phyloP scores from a whole-genome alignment of 2,329 filamentous ascomycete genomes.

The Pseudogymnoascus sp. region DNA sequence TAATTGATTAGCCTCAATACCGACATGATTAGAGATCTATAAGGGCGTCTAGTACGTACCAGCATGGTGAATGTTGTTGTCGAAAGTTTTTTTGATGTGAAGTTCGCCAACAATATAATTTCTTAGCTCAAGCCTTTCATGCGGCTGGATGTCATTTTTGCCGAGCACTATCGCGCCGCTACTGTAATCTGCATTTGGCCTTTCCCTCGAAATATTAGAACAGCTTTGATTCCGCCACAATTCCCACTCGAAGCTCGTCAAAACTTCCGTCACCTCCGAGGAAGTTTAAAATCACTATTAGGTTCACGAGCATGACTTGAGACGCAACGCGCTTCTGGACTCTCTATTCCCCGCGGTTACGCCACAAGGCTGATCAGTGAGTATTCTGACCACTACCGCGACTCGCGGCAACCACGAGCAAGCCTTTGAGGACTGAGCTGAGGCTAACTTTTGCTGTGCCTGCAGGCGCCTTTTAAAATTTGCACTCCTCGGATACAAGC shows the following conservation, averaged over 20 bases:
- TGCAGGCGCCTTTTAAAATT: slow-evolving; percentile 11
- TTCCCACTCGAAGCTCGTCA: slow-evolving; percentile 13
- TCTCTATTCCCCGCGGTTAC: slow-evolving; percentile 20
- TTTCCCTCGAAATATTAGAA: slow-evolving; percentile 7
- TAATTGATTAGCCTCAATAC: slow-evolving; percentile 5
- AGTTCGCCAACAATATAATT: slow-evolving; percentile 16
- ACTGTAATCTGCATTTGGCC: slow-evolving; percentile 10
- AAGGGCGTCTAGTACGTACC: neutral
- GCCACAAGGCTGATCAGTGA: slow-evolving; percentile 25
- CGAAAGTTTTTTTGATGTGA: slow-evolving; percentile 10
- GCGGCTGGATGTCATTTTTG: slow-evolving; percentile 11
- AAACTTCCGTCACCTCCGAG: slow-evolving; percentile 11
- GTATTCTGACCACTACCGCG: neutral
- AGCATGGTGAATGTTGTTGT: slow-evolving; percentile 8
- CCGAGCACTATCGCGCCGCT: slow-evolving; percentile 10
- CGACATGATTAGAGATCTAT: slow-evolving; percentile 14
- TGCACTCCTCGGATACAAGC: slow-evolving; percentile 12
- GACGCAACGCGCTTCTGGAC: slow-evolving; percentile 17
- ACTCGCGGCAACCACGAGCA: neutral
- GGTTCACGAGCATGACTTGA: slow-evolving; percentile 27
- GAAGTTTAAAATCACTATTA: slow-evolving; percentile 10
- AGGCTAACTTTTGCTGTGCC: slow-evolving; percentile 12
- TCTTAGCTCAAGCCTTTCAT: slow-evolving; percentile 16
- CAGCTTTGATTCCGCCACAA: slow-evolving; percentile 12
- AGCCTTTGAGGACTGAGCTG: neutral